These are phyloP conservation scores for Conoideocrella luteorostrata DNA, from an alignment of 2,329 filamentous ascomycete genomes.

Conservation along the genomic window DNA sequence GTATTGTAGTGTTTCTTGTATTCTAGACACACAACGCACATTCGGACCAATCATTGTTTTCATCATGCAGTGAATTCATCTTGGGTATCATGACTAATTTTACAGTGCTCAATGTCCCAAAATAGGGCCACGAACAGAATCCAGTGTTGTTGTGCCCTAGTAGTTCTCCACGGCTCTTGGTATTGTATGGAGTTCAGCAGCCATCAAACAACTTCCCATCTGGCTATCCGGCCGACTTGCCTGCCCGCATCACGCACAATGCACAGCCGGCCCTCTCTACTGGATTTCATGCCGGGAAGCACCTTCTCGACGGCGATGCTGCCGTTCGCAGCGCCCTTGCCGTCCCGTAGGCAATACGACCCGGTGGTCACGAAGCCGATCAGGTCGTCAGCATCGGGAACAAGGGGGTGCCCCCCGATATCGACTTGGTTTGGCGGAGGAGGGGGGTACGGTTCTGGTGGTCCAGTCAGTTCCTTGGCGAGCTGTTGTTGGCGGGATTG, in stretches of 20 bases:
- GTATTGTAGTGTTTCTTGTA: too few relatives aligned
- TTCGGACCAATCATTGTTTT: too few relatives aligned
- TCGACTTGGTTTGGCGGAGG: slow-evolving; percentile 30
- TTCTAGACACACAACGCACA: too few relatives aligned
- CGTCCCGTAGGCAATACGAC: slow-evolving; percentile 71
- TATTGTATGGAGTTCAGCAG: too few relatives aligned
- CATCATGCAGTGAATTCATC: too few relatives aligned
- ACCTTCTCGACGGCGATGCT: slow-evolving; percentile 58
- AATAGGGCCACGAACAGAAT: too few relatives aligned
- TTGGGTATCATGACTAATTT: too few relatives aligned
- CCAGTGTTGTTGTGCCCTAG: too few relatives aligned
- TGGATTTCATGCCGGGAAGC: slow-evolving; percentile 25
- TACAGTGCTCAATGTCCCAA: too few relatives aligned
- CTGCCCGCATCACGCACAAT: slow-evolving; percentile 79
- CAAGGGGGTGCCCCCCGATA: slow-evolving; percentile 53
- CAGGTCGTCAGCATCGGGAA: slow-evolving; percentile 70
- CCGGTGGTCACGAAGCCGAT: slow-evolving; percentile 89
- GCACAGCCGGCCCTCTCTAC: slow-evolving; percentile 53
- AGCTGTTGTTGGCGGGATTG: slow-evolving; percentile 37
- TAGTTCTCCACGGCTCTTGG: too few relatives aligned
- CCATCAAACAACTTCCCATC: slow-evolving; percentile 61
- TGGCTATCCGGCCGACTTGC: slow-evolving; percentile 68
- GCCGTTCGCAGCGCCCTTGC: slow-evolving; percentile 69
- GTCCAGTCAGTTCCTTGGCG: slow-evolving; percentile 41
- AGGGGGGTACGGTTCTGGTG: slow-evolving; percentile 22